Base-by-base conservation (phyloP, 2,329 filamentous ascomycete species). In the Chrysoporthe cubensis region DNA sequence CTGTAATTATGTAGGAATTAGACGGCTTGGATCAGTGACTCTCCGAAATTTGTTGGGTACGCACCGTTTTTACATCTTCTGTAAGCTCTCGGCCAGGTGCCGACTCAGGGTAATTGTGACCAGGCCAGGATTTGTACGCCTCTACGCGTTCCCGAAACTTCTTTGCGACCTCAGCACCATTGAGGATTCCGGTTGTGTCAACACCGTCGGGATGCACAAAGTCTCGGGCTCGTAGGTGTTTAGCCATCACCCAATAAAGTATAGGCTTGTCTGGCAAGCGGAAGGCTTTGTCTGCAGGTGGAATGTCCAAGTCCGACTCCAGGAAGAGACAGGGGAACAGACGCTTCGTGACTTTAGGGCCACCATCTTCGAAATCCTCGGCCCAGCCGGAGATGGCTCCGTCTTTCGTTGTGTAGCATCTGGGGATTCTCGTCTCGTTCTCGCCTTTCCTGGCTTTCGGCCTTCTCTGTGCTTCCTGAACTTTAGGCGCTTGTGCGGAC, bases 251-350 rank as follows among this genome's bases (percentile, higher is more conserved):
- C 57, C 64, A 65, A 37, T 44, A 3, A 32, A 65, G 56, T 18
- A 52, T 40, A 14, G 32, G 34, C 13, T 44, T 14, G 13, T 43
- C 34, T 1, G 57, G 64, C 8, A 65, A 18, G 6, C 18, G 18
- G 11, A 54, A 65, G 5, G 40, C 2, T 9, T 65, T 16, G 4
- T 11, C 34, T 43, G 34, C 32, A 0, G 64, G 56, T 43, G 64
- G 64, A 48, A 65, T 61, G 2, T 44, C 6, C 16, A 65, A 37
- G 16, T 1, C 18, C 3, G 14, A 32, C 9, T 11, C 14, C 56
- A 61, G 37, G 5, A 61, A 6, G 4, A 65, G 44, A n/a, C 44
- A 65, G 11, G 46, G 64, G n/a, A 61, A 65, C 4, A n/a, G n/a
- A 4, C 64, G 64, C 1, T 61, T 40, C 11, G 18, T 65, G 5